Conservation (phyloP, 1,284 basidiomycete species). For the Papiliotrema flavescens region DNA sequence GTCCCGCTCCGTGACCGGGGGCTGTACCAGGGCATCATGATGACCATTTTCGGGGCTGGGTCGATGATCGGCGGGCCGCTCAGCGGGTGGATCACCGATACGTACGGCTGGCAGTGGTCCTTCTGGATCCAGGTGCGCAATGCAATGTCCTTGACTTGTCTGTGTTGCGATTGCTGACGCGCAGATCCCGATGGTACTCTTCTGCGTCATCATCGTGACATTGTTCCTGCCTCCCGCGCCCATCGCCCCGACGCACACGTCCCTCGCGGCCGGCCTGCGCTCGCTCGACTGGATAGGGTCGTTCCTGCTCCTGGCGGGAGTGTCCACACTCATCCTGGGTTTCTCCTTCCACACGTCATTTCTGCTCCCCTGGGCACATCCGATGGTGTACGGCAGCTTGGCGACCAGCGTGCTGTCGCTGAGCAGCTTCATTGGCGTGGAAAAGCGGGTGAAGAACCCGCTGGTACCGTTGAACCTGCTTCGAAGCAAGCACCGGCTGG, state of each 20-base stretch:
- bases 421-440: conserved; percentile 64
- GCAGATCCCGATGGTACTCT: conserved; percentile 33
- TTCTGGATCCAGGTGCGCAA: conserved; percentile 46
- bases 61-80: conserved; percentile 44
- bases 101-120: conserved; percentile 39
- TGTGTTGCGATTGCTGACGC: no score
- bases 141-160: no score
- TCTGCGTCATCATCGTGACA: conserved; percentile 30
- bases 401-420: conserved; percentile 55
- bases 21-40: conserved; percentile 49
- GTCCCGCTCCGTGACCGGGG: conserved; percentile 47
- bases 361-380: conserved; percentile 71
- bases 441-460: conserved; percentile 67
- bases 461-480: conserved; percentile 76
- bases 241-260: conserved; percentile 34
- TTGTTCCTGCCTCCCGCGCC: conserved; percentile 37
- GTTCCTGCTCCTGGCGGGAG: conserved; percentile 61
- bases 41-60: conserved; percentile 46
- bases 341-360: conserved; percentile 78
- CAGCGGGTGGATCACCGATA: conserved; percentile 43
- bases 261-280: conserved; percentile 26
- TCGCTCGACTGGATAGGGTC: conserved; percentile 43
- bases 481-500: conserved; percentile 62
- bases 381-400: conserved; percentile 65
- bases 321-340: conserved; percentile 71